Base-by-base conservation (phyloP, 345 rosid genomes). In the Moricandia arvensis region DNA sequence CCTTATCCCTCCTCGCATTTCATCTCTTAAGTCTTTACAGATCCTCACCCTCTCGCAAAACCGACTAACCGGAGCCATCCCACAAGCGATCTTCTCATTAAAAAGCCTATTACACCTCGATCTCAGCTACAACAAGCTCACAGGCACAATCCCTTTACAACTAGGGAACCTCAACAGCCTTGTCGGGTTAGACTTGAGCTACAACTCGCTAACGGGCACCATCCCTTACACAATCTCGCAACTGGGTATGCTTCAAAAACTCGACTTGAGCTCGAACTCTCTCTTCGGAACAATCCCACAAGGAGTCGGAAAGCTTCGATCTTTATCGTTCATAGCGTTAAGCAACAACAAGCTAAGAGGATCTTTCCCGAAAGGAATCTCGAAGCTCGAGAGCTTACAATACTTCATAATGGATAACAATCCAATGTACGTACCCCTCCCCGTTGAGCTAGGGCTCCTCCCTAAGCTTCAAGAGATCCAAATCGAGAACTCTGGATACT, bases 361-460 rank as follows among this genome's bases (percentile, higher is more conserved):
- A 2, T 47, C 71, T 35, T 76, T 91, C 16, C 97, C 97, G 1
- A 73, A 74, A 31, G 92, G 91, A 64, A 31, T 93, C 70, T 66
- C 75, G 1, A 91, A 87, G 59, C 81, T 93, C 9, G 83, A 84
- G 69, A 84, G 75, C 63, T 82, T 93, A 59, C 96, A 93, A 75
- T 93, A 88, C 83, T 86, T 93, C 62, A 82, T 93, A 57, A 88
- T 93, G 97, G 98, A 91, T 69, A 88, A 88, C 47, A 93, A 93
- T 73, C 96, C 93, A 18, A 86, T 93, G 90, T 76, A 66, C 76
- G 72, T 75, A 4, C 75, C 91, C 35, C 77, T 93, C 13, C 98
- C 98, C 0, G 51, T n/a, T 1, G 93, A 85, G 69, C 68, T 91
- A 57, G 90, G 96, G 3, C 66, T 66, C 26, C 80, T 91, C 1